These are phyloP conservation scores for Talaromyces trachyspermus DNA, from an alignment of 495 filamentous ascomycete genomes.

Conservation along the genomic window DNA sequence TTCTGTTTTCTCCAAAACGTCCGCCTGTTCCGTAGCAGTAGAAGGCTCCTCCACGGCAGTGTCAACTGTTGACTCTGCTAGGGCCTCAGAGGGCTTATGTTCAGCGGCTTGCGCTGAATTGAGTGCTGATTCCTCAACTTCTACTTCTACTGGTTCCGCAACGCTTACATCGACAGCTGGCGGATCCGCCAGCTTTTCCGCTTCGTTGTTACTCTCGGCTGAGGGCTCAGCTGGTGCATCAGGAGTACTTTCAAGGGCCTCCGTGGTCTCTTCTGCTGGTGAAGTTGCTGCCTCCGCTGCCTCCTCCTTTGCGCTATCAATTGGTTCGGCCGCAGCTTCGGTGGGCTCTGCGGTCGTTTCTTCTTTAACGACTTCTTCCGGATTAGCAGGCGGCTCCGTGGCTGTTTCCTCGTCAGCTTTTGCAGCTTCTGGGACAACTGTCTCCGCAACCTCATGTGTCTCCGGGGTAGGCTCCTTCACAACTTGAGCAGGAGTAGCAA, in stretches of 20 bases:
- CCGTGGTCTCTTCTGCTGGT: no score
- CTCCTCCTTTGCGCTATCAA: no score
- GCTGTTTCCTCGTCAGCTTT: slow-evolving; percentile 21
- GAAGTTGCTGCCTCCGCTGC: no score
- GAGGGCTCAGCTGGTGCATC: not conserved
- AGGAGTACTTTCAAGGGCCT: no score
- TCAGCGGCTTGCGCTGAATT: not conserved
- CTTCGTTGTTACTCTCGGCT: no score
- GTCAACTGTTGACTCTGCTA: not conserved
- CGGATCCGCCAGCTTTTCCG: no score
- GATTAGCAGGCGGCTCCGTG: no score
- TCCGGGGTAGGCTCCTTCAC: slow-evolving; percentile 14
- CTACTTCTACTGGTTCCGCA: no score
- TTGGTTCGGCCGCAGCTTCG: not conserved
- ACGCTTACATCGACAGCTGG: no score
- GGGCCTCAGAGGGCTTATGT: not conserved
- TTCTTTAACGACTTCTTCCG: no score
- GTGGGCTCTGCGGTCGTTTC: not conserved
- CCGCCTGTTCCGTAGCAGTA: not conserved
- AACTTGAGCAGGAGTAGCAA: slow-evolving; percentile 1
- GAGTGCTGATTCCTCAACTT: not conserved
- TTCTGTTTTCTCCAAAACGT: not conserved
- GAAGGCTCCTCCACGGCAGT: not conserved
- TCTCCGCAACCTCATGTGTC: slow-evolving; percentile 19
- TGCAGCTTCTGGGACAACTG: slow-evolving; percentile 7